Evolutionary conservation across 208 protist species (phyloP), one percentile per base, ranked within the genome.

Genomic region (Trypanosoma vivax): DNA sequence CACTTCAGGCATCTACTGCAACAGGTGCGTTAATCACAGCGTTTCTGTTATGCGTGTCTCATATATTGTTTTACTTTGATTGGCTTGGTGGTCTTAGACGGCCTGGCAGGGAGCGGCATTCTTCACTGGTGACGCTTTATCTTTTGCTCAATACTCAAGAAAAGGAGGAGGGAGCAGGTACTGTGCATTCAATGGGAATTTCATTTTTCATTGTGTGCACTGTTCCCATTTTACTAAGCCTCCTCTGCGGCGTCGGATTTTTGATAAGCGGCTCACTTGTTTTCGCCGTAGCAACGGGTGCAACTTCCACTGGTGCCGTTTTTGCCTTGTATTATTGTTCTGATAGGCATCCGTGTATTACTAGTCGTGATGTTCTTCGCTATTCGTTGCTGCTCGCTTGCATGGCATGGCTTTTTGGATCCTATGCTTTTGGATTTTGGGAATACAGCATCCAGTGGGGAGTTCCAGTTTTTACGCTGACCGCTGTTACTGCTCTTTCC

Each of bases 311-410:
- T 21, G 48, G 56, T n/a, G 65, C 70, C 18, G 74, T 69, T 33
- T 85, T 76, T 39, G 54, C 60, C 5, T 67, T 83, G 25, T 70
- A 80, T 45, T 84, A 79, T 65, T 90, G 73, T 61, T 73, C 72
- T 5, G 65, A 79, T 28, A 58, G 53, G 39, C 5, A 76, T n/a
- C 62, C 62, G 18, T 79, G 64, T 47, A 64, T 61, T 1, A 34
- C 83, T 6, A 84, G 62, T 14, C 60, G 69, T 9, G 42, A 50
- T 2, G 39, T 90, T 18, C 49, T 86, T 42, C 67, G 72, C 19
- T 30, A 76, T 19, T 65, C 73, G 16, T 37, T 85, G 37, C 76
- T 60, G 73, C 72, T 88, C 51, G 51, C 75, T 38, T 74, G 60
- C 16, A 38, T 85, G 19, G 41, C 70, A 23, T 90, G 83, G 79